Base-by-base conservation (phyloP, 805 yeast species). In the Isabelozyma pseudorhagii region DNA sequence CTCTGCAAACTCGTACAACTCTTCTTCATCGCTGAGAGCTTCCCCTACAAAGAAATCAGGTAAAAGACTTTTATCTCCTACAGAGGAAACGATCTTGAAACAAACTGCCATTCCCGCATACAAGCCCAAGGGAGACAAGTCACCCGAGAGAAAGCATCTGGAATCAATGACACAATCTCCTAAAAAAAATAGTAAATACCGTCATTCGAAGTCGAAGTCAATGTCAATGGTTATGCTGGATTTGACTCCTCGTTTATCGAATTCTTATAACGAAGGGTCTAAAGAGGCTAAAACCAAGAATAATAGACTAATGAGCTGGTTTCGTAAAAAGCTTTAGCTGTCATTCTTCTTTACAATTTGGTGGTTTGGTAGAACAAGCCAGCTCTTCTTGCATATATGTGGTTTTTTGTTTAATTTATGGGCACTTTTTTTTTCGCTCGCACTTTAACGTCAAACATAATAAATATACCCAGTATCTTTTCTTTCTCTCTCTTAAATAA, bases 41-140 rank as follows among this genome's bases (percentile, higher is more conserved):
- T 41, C 47, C 8, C 49, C 53, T 6, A 46, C 29, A 44, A 46
- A 48, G 53, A 38, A 40, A 48, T 47, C 54, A 42, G 51, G 61
- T 49, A 49, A 59, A 28, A 46, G 61, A 21, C 52, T 54, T 4
- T 49, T 61, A 45, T 55, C 65, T 14, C 58, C 66, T 3, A 56
- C 58, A n/a, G 67, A 63, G 48, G 58, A 58, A 50, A 60, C 53
- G 46, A 51, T 63, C 8, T 54, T 64, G 50, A 55, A 51, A 34
- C 50, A 55, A 46, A 64, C 69, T 11, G 54, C 50, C 46, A 64
- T 64, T n/a, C 69, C 69, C 11, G 53, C 55, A 5, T 64, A 52
- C 55, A 61, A 51, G 41, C 39, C 38, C 10, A n/a, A 29, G 8
- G 15, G 10, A 17, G 21, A 11, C 31, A 13, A 18, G 18, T n/a